Evolutionary conservation across 495 filamentous ascomycete genomes (phyloP).

Genomic region (Tetracladium marchalianum): DNA sequence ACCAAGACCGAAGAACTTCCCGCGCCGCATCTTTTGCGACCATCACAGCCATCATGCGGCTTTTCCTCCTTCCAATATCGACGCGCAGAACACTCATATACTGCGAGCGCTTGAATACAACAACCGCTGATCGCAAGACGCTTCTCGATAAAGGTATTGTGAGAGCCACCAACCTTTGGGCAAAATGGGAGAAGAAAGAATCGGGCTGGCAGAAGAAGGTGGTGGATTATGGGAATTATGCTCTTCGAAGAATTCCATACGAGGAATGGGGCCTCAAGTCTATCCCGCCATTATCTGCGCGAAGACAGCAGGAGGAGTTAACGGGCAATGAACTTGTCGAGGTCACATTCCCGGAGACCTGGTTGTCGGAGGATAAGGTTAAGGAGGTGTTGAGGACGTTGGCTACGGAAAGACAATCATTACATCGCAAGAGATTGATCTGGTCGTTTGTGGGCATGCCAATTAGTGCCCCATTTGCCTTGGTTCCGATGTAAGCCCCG

Average conservation of each 20-base stretch:
- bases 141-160: constrained; percentile 52
- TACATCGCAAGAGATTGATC: constrained; percentile 66
- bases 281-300: constrained; percentile 71
- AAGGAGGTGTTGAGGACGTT: constrained; percentile 50
- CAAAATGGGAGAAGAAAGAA: constrained; percentile 75
- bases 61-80: constrained; percentile 92
- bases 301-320: constrained; percentile 49
- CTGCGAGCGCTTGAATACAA: constrained; percentile 59
- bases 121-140: constrained; percentile 37
- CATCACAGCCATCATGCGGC: constrained; percentile 54
- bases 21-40: not conserved
- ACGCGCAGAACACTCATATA: constrained; percentile 87
- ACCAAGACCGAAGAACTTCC: not conserved
- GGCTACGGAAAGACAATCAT: constrained; percentile 65
- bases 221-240: constrained; percentile 75
- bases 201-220: constrained; percentile 79
- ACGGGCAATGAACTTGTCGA: constrained; percentile 58
- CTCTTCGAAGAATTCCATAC: constrained; percentile 79
- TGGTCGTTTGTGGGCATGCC: constrained; percentile 80
- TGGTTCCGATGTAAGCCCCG: constrained; percentile 70
- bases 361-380: constrained; percentile 54
- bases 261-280: constrained; percentile 98
- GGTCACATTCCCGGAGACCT: constrained; percentile 63
- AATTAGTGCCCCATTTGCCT: constrained; percentile 66
- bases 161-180: constrained; percentile 68